Evolutionary conservation across 164 flowering plant genomes (phyloP), one percentile per base, ranked within the genome.

Genomic region (Tetracentron sinense): DNA sequence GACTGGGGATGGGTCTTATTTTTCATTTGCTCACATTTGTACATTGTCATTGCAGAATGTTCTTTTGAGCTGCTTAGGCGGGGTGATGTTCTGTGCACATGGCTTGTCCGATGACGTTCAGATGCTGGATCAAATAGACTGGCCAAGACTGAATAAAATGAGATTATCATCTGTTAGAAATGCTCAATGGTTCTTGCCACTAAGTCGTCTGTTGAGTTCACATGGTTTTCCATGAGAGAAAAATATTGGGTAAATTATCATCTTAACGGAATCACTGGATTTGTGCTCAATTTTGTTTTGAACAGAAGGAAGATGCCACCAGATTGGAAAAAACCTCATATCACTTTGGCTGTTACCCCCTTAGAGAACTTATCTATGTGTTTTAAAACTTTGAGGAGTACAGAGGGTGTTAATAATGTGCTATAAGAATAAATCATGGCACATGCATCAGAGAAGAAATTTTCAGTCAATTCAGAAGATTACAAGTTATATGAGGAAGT

Each of bases 401-500:
- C 60, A 65, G 65, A 64, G 62, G 60, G 64, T 63, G 62, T 73
- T 69, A 55, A 65, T 61, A 67, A 62, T 71, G 63, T 72, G 61
- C 50, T 74, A 67, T 76, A 75, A 82, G 66, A 62, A 68, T 62
- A 70, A 76, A 68, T 61, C 51, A 83, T 78, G 92, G 84, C 70
- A 64, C 71, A 64, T 65, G 52, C 30, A 28, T 65, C 79, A 42
- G 82, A 80, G 65, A 90, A 81, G 77, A 83, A 51, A 68, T 90
- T 66, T 79, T 94, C 98, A 27, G 65, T 83, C 61, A 63, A 75
- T 75, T 73, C 96, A 11, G 71, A 77, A 60, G 89, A 87, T 57
- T 93, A 93, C 77, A 81, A 80, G 60, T 69, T 89, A 62, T 89
- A 79, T 60, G 98, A 93, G 77, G 96, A 85, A 74, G 82, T 90